A percentile compares a stretch with the other conserved stretches of the same genome.
phyloP scores from a whole-genome alignment of 208 protist species.

The Leishmania major region DNA sequence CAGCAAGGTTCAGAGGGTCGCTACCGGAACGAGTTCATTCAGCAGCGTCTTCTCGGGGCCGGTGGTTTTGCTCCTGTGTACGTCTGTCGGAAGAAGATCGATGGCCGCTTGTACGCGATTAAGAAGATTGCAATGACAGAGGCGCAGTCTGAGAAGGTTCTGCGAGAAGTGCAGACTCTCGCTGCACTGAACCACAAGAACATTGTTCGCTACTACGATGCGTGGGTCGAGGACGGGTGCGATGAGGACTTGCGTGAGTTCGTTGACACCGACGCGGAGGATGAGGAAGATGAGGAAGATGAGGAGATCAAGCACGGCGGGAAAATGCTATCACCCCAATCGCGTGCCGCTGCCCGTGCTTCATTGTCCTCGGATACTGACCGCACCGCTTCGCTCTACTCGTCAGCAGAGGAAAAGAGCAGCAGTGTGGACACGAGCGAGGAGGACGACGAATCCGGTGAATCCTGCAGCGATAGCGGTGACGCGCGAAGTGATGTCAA shows the following conservation, averaged over 20 bases:
- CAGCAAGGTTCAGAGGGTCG: slow-evolving; percentile 60
- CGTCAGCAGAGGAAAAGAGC: slow-evolving; percentile 9
- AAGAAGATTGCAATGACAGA: slow-evolving; percentile 85
- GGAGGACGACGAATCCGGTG: slow-evolving; percentile 1
- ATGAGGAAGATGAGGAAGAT: slow-evolving; percentile 46
- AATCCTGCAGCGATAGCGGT: neutral
- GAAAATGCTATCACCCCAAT: neutral
- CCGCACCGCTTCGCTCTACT: slow-evolving; percentile 4
- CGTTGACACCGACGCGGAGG: slow-evolving; percentile 37
- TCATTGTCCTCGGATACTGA: slow-evolving; percentile 17
- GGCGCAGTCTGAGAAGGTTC: slow-evolving; percentile 55
- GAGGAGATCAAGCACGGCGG: slow-evolving; percentile 16
- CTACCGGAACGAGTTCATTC: slow-evolving; percentile 83
- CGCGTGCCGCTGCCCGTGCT: neutral
- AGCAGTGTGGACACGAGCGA: slow-evolving; percentile 9
- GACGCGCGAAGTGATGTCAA: neutral
- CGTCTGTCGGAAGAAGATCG: slow-evolving; percentile 86
- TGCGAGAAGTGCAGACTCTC: slow-evolving; percentile 84
- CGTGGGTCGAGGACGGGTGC: slow-evolving; percentile 86
- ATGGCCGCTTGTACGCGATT: slow-evolving; percentile 80
- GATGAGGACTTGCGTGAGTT: slow-evolving; percentile 73
- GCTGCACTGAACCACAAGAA: slow-evolving; percentile 80
- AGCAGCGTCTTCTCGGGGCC: slow-evolving; percentile 73
- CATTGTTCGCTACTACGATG: slow-evolving; percentile 91
- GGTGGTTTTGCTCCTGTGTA: slow-evolving; percentile 87